Evolutionary conservation across 192 early-diverging fungal species (phyloP).

Genomic region (Coemansia sp.): DNA sequence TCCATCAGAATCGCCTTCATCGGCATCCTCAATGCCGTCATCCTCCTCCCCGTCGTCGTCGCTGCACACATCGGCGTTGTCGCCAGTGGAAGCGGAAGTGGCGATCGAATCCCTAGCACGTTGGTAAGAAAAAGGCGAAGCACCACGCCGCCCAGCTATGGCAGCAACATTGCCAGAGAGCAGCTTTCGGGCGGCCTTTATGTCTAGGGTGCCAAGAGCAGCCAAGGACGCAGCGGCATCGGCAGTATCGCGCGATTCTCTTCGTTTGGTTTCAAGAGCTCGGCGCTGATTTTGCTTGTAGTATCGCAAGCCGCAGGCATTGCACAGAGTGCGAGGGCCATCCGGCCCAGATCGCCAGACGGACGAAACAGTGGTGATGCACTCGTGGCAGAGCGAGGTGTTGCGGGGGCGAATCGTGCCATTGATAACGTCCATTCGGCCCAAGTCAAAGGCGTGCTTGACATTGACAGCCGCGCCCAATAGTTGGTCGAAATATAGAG

Average conservation of each 20-base stretch:
- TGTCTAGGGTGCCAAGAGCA: slow-evolving; percentile 9
- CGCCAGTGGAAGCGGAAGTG: not conserved
- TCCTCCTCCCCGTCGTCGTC: slow-evolving; percentile 9
- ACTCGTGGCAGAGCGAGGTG: slow-evolving; percentile 57
- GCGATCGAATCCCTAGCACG: not conserved
- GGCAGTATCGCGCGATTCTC: slow-evolving; percentile 33
- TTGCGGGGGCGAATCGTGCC: slow-evolving; percentile 54
- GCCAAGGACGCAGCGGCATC: slow-evolving; percentile 23
- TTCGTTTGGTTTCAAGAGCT: slow-evolving; percentile 48
- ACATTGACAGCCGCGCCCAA: slow-evolving; percentile 53
- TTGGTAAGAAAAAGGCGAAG: not conserved
- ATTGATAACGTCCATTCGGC: slow-evolving; percentile 54
- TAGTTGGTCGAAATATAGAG: slow-evolving; percentile 57
- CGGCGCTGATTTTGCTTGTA: slow-evolving; percentile 60
- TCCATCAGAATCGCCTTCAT: slow-evolving; percentile 9
- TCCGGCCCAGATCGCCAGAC: slow-evolving; percentile 58
- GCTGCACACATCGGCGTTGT: not conserved
- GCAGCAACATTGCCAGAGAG: not conserved
- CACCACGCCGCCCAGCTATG: not conserved
- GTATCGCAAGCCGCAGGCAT: slow-evolving; percentile 65
- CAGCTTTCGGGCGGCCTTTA: not conserved
- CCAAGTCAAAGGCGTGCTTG: slow-evolving; percentile 56
- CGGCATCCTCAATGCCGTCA: not conserved
- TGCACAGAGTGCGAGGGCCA: slow-evolving; percentile 61
- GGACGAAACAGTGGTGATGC: slow-evolving; percentile 56